phyloP scores from a whole-genome alignment of 2,329 filamentous ascomycete species.

The Myriosclerotinia duriaeana region DNA sequence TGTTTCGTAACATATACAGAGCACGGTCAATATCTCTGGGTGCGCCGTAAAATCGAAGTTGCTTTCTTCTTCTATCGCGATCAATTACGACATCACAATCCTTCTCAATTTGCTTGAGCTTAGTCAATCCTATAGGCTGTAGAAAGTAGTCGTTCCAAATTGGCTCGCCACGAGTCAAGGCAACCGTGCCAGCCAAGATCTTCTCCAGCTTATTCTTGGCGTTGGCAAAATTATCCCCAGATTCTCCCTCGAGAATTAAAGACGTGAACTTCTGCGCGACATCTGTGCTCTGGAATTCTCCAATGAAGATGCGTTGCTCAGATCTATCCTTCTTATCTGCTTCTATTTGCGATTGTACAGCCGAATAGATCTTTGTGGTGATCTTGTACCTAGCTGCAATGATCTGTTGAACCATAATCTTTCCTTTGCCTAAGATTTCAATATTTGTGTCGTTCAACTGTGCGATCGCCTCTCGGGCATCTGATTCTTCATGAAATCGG shows the following conservation, averaged over 20 bases:
- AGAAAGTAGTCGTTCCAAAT: conserved; percentile 40
- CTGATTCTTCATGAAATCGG: conserved; percentile 43
- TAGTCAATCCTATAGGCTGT: conserved; percentile 31
- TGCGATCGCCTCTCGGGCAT: conserved; percentile 42
- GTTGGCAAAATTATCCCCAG: conserved; percentile 37
- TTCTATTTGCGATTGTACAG: conserved; percentile 39
- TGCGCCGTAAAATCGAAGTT: not conserved
- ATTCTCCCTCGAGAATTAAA: conserved; percentile 45
- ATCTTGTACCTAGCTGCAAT: conserved; percentile 45
- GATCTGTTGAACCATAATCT: conserved; percentile 44
- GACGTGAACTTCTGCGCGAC: conserved; percentile 37
- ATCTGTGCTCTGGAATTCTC: conserved; percentile 34
- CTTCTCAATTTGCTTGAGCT: conserved; percentile 1
- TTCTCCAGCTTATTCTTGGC: conserved; percentile 41
- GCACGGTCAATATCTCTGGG: not conserved
- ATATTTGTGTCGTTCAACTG: conserved; percentile 40
- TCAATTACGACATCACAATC: conserved; percentile 2
- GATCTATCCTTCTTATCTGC: conserved; percentile 38
- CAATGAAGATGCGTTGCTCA: conserved; percentile 37
- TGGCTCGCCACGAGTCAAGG: conserved; percentile 31
- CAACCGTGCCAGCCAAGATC: conserved; percentile 41
- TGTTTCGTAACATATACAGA: conserved; percentile 39
- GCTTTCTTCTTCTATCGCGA: conserved; percentile 2
- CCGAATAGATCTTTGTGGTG: conserved; percentile 40
- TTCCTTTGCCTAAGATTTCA: conserved; percentile 39